Percentiles rank a stretch among this genome's conserved stretches.
These are phyloP conservation scores for Pueraria montana DNA, from an alignment of 306 rosid genomes.

Conservation along the genomic window DNA sequence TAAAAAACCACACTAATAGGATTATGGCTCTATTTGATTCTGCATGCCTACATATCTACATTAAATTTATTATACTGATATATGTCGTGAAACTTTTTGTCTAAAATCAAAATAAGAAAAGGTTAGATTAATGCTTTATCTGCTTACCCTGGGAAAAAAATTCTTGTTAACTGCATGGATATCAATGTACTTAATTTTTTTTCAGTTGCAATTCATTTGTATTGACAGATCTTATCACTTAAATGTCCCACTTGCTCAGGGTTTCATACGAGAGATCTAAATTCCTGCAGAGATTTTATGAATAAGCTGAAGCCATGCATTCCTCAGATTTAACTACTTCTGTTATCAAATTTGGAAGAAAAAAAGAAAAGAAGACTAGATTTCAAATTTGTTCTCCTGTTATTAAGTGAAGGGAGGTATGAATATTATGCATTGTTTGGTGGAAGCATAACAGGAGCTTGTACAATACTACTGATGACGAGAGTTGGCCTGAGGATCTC, in stretches of 20 bases:
- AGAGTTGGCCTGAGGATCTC: conserved; percentile 11
- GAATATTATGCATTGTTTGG: conserved; percentile 20
- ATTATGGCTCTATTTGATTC: conserved; percentile 1
- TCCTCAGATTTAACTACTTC: conserved; percentile 22
- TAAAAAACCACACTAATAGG: neutral
- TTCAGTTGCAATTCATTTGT: neutral
- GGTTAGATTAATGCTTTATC: conserved; percentile 6
- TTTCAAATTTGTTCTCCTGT: neutral
- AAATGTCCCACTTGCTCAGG: conserved; percentile 37
- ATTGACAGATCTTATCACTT: conserved; percentile 24
- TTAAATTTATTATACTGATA: conserved; percentile 7
- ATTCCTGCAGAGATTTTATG: neutral
- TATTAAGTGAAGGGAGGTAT: conserved; percentile 16
- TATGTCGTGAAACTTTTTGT: neutral
- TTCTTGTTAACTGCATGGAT: neutral
- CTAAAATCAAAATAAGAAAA: neutral
- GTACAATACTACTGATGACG: neutral
- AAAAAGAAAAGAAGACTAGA: neutral
- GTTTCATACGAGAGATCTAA: conserved; percentile 39
- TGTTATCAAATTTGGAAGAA: conserved; percentile 13
- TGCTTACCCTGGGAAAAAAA: conserved; percentile 4
- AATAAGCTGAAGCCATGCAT: conserved; percentile 31
- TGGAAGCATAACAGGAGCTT: conserved; percentile 8
- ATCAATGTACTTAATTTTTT: conserved; percentile 1
- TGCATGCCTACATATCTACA: neutral